Conservation (phyloP, 306 rosid species). For the Prunus fruticosa region DNA sequence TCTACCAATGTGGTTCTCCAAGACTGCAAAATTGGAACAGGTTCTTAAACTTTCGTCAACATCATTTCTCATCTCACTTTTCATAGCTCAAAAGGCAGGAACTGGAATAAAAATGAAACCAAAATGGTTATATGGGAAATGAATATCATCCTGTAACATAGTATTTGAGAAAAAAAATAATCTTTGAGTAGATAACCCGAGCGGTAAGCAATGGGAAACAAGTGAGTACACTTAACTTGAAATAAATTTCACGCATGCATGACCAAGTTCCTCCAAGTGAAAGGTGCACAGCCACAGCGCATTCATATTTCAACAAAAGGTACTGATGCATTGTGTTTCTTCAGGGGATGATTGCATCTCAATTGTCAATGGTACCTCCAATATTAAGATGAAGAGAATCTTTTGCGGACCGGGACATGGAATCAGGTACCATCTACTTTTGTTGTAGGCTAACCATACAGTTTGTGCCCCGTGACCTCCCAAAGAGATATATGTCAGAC, state of each 20-base stretch:
- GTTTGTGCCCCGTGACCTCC: conserved; percentile 1
- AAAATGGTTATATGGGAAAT: neutral
- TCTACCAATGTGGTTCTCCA: conserved; percentile 82
- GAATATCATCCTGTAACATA: neutral
- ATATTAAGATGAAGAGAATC: conserved; percentile 87
- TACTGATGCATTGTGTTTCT: conserved; percentile 15
- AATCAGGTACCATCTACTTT: conserved; percentile 60
- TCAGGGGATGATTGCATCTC: conserved; percentile 98
- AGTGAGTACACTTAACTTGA: neutral
- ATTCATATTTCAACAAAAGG: neutral
- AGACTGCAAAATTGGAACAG: conserved; percentile 88
- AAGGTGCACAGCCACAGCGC: neutral
- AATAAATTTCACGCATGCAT: neutral
- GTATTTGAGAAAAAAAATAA: neutral
- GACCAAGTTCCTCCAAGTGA: neutral
- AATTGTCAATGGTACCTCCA: conserved; percentile 89
- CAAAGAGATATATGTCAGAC: neutral
- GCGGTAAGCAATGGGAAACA: neutral
- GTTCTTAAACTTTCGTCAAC: conserved; percentile 36
- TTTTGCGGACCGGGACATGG: conserved; percentile 98
- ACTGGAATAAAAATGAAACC: neutral
- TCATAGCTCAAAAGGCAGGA: neutral
- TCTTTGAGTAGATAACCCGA: neutral
- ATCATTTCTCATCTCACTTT: neutral
- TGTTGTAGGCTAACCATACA: neutral